Evolutionary conservation across 1,284 basidiomycete species (phyloP), one percentile per base, ranked within the genome.

Genomic region (Coriolopsis trogii): DNA sequence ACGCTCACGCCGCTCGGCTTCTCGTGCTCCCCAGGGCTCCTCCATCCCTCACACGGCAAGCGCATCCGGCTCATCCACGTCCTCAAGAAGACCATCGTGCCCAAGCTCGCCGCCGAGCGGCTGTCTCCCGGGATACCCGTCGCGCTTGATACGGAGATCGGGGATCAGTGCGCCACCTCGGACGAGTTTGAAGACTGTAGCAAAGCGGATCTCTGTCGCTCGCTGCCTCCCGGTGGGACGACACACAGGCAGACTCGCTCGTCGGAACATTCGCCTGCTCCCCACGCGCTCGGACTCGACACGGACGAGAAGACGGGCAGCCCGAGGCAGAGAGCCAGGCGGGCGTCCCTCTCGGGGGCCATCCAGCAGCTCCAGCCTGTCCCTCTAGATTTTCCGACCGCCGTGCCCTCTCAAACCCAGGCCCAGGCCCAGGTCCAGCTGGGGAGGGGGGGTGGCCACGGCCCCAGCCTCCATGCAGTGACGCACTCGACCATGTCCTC

Each of bases 1-100:
- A 75, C 73, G 2, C 63, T 91, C 47, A 87, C 82, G 2, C 89
- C 89, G 6, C 68, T 91, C 15, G 78, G 79, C 6, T 91, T 91
- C 67, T 78, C 80, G 13, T 91, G 89, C 62, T 84, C 87, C 5
- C 88, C 89, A 0, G 74, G 78, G 41, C 69, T 92, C 12, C 72
- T 91, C 25, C 79, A 83, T 55, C 78, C 80, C 2, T 65, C 73
- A 8, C 84, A 87, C 65, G 87, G 84, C 34, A 87, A 82, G 64
- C 59, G 52, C n/a, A 73, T 85, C 46, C 78, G 75, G 33, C 67
- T 91, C 39, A 78, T 90, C 67, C 82, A 88, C 26, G 74, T 88
- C 28, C 72, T 91, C 64, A 84, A 78, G 68, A 91, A 91, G 71
- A 81, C 74, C 49, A 72, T 89, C 38, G 72, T 73, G 0, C 70